These are phyloP conservation scores for Colletotrichum sp. DNA, from an alignment of 2,329 filamentous ascomycete species.

Conservation along the genomic window DNA sequence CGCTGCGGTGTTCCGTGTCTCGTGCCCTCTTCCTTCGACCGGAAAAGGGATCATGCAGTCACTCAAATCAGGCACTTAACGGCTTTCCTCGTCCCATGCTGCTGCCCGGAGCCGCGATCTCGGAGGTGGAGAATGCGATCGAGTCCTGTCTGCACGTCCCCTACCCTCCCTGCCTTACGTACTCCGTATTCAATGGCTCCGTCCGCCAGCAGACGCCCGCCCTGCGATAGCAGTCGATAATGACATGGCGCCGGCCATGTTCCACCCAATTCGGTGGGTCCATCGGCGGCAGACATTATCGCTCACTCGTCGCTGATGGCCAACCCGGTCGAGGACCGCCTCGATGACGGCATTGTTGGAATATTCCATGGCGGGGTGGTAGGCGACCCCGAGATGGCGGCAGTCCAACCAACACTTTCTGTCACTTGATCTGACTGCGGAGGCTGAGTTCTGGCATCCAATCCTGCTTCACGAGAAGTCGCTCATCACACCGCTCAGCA, in stretches of 20 bases:
- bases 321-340: background rate
- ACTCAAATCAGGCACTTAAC: background rate
- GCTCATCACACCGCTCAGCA: conserved; percentile 14
- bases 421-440: background rate
- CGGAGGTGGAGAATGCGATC: conserved; percentile 14
- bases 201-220: background rate
- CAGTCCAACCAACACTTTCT: background rate
- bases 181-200: background rate
- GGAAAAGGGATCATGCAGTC: background rate
- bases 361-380: conserved; percentile 4
- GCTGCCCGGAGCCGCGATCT: conserved; percentile 17
- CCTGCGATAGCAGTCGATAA: background rate
- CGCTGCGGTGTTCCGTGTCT: background rate
- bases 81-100: conserved; percentile 1
- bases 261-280: conserved; percentile 7
- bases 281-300: conserved; percentile 2
- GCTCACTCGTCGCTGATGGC: background rate
- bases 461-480: background rate
- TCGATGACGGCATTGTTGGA: conserved; percentile 15
- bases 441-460: background rate
- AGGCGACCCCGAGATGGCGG: background rate
- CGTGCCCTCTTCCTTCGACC: background rate
- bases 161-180: background rate
- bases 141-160: conserved; percentile 11
- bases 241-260: background rate